Evolutionary conservation across 2,329 filamentous ascomycete genomes (phyloP).

Genomic region (Nemania sp.): DNA sequence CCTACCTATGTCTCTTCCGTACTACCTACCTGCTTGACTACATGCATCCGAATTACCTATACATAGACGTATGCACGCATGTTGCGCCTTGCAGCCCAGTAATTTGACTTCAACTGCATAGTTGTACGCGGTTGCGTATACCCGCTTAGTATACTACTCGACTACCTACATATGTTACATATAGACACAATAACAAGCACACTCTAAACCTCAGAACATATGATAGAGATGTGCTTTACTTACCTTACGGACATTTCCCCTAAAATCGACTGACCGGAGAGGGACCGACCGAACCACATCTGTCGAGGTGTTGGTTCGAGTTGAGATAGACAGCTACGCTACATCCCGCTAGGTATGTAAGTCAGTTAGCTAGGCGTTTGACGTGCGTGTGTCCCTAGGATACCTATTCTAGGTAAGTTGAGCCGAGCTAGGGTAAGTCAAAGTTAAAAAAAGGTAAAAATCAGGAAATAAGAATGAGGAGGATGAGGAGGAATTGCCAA

Average conservation of each 20-base stretch:
- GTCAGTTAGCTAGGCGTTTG: conserved; percentile 7
- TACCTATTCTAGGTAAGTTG: conserved; percentile 3
- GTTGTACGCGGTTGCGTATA: neutral
- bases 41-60: neutral
- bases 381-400: conserved; percentile 1
- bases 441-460: neutral
- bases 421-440: neutral
- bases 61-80: neutral
- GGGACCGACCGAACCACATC: conserved; percentile 10
- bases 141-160: neutral
- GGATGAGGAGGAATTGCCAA: neutral
- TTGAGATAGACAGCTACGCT: neutral
- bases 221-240: neutral
- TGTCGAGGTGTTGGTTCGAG: conserved; percentile 1
- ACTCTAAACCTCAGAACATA: neutral
- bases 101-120: neutral
- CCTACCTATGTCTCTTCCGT: neutral
- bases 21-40: neutral
- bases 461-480: neutral
- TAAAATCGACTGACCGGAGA: conserved; percentile 6
- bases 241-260: neutral
- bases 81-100: neutral
- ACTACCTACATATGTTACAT: neutral
- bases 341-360: neutral
- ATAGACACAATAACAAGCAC: neutral